Conservation (phyloP, 768 basidiomycete genomes). For the Lactarius quietus region DNA sequence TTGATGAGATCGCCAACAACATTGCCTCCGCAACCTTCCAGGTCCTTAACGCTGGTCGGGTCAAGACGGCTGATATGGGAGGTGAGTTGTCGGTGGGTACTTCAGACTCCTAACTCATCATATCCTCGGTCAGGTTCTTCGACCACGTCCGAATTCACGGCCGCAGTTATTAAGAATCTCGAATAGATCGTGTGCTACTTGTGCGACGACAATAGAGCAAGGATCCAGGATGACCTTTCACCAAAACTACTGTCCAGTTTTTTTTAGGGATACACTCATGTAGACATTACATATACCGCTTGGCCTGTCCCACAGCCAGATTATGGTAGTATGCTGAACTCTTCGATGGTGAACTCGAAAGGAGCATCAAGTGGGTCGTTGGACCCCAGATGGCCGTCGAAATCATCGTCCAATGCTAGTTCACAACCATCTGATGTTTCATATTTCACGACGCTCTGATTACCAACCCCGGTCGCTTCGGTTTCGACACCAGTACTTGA, state of each 20-base stretch:
- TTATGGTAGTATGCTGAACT: slow-evolving; percentile 21
- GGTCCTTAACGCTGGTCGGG: slow-evolving; percentile 83
- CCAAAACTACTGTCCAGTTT: slow-evolving; percentile 5
- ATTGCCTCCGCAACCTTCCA: slow-evolving; percentile 92
- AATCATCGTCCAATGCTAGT: background rate
- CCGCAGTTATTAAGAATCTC: slow-evolving; percentile 83
- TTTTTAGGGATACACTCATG: slow-evolving; percentile 23
- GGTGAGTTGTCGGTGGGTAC: slow-evolving; percentile 48
- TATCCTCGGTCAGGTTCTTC: slow-evolving; percentile 59
- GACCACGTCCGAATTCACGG: slow-evolving; percentile 93
- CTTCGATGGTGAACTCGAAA: slow-evolving; percentile 43
- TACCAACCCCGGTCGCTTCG: background rate
- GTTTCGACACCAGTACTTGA: background rate
- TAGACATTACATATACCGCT: slow-evolving; percentile 18
- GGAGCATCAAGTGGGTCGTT: slow-evolving; percentile 38
- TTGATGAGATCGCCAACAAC: slow-evolving; percentile 88
- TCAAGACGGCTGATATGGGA: slow-evolving; percentile 93
- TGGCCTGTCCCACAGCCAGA: too few species aligned
- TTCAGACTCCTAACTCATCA: slow-evolving; percentile 19
- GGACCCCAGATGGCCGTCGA: background rate
- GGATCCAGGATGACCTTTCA: background rate
- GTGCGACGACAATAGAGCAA: background rate
- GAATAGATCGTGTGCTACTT: slow-evolving; percentile 29
- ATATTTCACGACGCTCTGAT: slow-evolving; percentile 5
- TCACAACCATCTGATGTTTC: background rate